Evolutionary conservation across 805 yeast genomes (phyloP).

Genomic region (Isabelozyma rhagii): DNA sequence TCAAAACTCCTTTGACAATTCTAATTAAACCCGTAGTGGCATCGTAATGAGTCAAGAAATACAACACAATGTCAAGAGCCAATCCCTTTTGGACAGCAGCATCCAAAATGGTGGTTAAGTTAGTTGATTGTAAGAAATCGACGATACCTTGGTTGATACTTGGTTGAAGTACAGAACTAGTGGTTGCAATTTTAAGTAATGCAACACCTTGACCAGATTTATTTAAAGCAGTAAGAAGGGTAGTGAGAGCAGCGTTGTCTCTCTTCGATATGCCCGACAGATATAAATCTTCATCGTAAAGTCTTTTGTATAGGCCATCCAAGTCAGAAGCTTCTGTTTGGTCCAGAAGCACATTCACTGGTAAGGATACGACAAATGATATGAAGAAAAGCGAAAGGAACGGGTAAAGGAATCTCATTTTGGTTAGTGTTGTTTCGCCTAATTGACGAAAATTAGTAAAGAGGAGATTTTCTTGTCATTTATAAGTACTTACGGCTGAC

Average conservation of each 20-base stretch:
- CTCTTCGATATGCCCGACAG: constrained; percentile 4
- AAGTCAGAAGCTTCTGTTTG: not conserved
- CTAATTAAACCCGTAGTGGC: not conserved
- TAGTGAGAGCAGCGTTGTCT: constrained; percentile 19
- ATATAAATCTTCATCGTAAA: not conserved
- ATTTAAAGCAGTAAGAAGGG: constrained; percentile 12
- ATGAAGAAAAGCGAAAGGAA: constrained; percentile 1
- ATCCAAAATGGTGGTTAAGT: constrained; percentile 16
- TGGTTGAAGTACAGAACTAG: constrained; percentile 21
- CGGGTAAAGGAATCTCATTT: constrained; percentile 8
- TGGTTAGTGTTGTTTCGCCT: not conserved
- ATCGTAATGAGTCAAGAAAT: constrained; percentile 6
- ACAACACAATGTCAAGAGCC: constrained; percentile 20
- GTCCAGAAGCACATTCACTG: constrained; percentile 1
- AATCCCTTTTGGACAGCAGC: constrained; percentile 24
- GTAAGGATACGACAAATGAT: not conserved
- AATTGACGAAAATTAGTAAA: too few relatives aligned
- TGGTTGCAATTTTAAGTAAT: constrained; percentile 17
- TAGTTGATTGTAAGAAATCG: constrained; percentile 16
- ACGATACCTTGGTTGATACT: constrained; percentile 20
- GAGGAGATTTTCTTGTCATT: not conserved
- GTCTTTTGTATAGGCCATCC: not conserved
- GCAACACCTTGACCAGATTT: constrained; percentile 16
- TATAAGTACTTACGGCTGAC: too few relatives aligned
- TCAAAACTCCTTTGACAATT: not conserved